These are phyloP conservation scores for Jatropha multifida DNA, from an alignment of 441 rosid genomes.

Conservation along the genomic window DNA sequence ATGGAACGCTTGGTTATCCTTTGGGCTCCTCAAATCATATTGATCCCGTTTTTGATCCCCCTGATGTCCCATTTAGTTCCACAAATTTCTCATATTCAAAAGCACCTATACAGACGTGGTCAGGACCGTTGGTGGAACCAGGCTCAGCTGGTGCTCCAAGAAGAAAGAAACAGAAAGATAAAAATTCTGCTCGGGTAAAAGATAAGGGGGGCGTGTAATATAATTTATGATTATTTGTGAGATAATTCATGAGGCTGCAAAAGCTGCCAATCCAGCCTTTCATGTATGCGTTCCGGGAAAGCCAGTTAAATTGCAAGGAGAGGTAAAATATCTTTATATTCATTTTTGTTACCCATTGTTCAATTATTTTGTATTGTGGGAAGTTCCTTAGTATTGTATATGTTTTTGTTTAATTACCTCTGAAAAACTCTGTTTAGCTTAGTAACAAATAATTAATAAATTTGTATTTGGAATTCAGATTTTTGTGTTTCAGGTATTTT, in stretches of 20 bases:
- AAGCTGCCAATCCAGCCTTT: slow-evolving; percentile 28
- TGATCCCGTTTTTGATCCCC: slow-evolving; percentile 58
- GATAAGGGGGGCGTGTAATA: slow-evolving; percentile 27
- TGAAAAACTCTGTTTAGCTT: slow-evolving; percentile 27
- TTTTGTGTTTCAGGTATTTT: slow-evolving; percentile 19
- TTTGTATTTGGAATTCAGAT: slow-evolving; percentile 19
- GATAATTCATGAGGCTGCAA: slow-evolving; percentile 27
- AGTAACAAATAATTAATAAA: slow-evolving; percentile 33
- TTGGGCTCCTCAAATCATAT: slow-evolving; percentile 72
- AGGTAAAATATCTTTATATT: slow-evolving; percentile 35
- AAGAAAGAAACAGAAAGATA: slow-evolving; percentile 56
- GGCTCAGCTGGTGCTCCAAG: slow-evolving; percentile 44
- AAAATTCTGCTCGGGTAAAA: slow-evolving; percentile 34
- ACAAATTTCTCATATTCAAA: slow-evolving; percentile 74
- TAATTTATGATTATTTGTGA: slow-evolving; percentile 24
- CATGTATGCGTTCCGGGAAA: slow-evolving; percentile 30
- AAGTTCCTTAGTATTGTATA: slow-evolving; percentile 44
- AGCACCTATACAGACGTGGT: slow-evolving; percentile 80
- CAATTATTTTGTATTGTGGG: slow-evolving; percentile 25
- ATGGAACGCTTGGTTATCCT: slow-evolving; percentile 78
- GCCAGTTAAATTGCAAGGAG: slow-evolving; percentile 32
- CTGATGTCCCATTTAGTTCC: slow-evolving; percentile 82
- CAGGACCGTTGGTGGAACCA: slow-evolving; percentile 84
- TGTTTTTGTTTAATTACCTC: slow-evolving; percentile 25
- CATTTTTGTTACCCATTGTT: slow-evolving; percentile 30